Base-by-base conservation (phyloP, 148 eudicot species). In the Cornus kousa region DNA sequence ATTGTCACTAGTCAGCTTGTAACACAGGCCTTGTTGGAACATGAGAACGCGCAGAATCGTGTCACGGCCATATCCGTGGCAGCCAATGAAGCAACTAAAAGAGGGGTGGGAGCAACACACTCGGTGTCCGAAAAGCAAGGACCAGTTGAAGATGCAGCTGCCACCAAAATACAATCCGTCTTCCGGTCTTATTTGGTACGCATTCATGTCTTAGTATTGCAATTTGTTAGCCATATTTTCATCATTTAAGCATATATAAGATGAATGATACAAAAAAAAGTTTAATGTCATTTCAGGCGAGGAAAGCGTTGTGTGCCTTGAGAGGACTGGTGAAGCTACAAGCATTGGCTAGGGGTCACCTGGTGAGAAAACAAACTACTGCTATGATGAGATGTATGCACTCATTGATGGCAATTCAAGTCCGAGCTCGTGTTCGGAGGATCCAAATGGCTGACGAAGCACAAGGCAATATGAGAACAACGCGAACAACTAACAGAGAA, bases 271-370 rank as follows among this genome's bases (percentile, higher is more conserved):
- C 16, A 6, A 20, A 62, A 20, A 19, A 62, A 1, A 62, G 23
- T 20, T 8, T 62, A 7, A 62, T 62, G 23, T 62, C 8, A 62
- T 53, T 73, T 65, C 85, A 84, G 89, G 90, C 90, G 59, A 80
- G 87, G 70, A 85, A 80, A 71, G 90, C 90, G 28, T 75, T 85
- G 79, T 67, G 69, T 7, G 90, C 90, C 40, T 68, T 87, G 66
- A 85, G 73, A 69, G 87, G 74, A 50, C 75, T 87, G 40, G 87
- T 87, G 77, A 87, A 85, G 68, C 64, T 87, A 62, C 90, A 87
- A 81, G 90, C 90, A 43, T 72, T 87, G 7, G 90, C 81, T 40
- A 85, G 87, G 74, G 87, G 90, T 55, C 76, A 83, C 76, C 77
- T 85, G 70, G 90, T 87, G 50, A 85, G 87, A 48, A 87, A 85